Percentiles rank a stretch among this genome's conserved stretches.
Conservation (phyloP, 164 flowering plant species). For the Magnolia changhungtana region DNA sequence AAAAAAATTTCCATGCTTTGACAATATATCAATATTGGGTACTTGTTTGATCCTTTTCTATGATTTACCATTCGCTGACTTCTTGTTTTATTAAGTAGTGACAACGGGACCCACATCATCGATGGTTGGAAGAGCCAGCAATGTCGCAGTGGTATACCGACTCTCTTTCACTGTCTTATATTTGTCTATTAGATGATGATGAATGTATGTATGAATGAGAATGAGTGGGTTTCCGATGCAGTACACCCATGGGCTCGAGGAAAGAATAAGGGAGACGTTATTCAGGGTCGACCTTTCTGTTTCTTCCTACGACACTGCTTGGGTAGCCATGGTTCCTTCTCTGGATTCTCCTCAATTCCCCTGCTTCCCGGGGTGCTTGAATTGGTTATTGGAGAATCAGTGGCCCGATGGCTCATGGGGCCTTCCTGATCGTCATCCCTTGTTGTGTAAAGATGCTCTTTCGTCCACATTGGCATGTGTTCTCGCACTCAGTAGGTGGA, state of each 20-base stretch:
- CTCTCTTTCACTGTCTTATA: not conserved
- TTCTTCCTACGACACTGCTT: constrained; percentile 91
- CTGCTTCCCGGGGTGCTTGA: constrained; percentile 62
- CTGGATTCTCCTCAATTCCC: constrained; percentile 43
- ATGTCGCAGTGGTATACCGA: not conserved
- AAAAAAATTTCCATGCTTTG: too few relatives aligned
- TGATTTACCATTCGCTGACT: too few relatives aligned
- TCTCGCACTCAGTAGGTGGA: constrained; percentile 79
- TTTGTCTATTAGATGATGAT: not conserved
- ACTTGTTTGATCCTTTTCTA: too few relatives aligned
- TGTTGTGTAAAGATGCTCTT: constrained; percentile 52
- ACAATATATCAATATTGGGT: too few relatives aligned
- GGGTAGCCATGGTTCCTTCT: constrained; percentile 96
- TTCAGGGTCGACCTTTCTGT: constrained; percentile 55
- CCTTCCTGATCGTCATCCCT: constrained; percentile 37
- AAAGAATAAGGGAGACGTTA: constrained; percentile 57
- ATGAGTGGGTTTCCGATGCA: not conserved
- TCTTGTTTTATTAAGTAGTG: too few relatives aligned
- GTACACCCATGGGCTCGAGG: constrained; percentile 26
- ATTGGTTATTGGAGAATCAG: constrained; percentile 80
- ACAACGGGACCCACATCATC: not conserved
- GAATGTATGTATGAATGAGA: not conserved
- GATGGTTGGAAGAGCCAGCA: not conserved
- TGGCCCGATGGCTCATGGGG: constrained; percentile 84
- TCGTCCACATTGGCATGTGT: constrained; percentile 75